A percentile compares a stretch with the other conserved stretches of the same genome.
Evolutionary conservation across 1,284 basidiomycete species (phyloP).

Genomic region (Stygiomarasmius scandens): DNA sequence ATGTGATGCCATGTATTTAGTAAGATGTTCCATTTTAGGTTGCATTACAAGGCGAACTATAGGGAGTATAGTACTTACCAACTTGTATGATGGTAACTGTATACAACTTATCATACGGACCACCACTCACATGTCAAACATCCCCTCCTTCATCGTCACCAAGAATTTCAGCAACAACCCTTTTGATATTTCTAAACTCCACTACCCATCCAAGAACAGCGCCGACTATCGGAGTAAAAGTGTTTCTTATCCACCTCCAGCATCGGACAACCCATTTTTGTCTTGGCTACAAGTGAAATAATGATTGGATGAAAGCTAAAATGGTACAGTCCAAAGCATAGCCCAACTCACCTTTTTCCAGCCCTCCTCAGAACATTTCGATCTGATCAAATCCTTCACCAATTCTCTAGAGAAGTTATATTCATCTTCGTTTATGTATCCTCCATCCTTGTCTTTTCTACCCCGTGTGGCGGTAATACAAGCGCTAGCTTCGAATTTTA

Average conservation of each 20-base stretch:
- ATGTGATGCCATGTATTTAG: too few species aligned
- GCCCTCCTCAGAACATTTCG: background rate
- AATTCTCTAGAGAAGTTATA: slow-evolving; percentile 7
- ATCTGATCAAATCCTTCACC: slow-evolving; percentile 1
- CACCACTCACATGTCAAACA: too few species aligned
- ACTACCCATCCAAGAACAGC: too few species aligned
- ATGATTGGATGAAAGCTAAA: background rate
- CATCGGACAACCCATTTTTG: background rate
- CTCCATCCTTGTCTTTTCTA: slow-evolving; percentile 9
- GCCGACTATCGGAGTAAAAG: background rate
- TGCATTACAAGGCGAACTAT: too few species aligned
- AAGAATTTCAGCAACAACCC: too few species aligned
- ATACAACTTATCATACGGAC: too few species aligned
- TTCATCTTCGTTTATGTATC: slow-evolving; percentile 22
- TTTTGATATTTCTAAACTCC: too few species aligned
- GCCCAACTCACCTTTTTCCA: background rate
- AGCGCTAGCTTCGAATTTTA: slow-evolving; percentile 34
- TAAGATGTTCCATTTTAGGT: too few species aligned
- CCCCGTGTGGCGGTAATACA: slow-evolving; percentile 41
- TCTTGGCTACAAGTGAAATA: background rate
- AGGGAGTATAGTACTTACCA: too few species aligned
- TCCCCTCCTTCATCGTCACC: too few species aligned
- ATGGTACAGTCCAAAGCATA: background rate
- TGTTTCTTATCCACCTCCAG: background rate
- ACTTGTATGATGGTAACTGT: too few species aligned